A percentile compares a stretch with the other conserved stretches of the same genome.
phyloP scores from a whole-genome alignment of 768 basidiomycete genomes.

The Tricholoma hemisulphureum region DNA sequence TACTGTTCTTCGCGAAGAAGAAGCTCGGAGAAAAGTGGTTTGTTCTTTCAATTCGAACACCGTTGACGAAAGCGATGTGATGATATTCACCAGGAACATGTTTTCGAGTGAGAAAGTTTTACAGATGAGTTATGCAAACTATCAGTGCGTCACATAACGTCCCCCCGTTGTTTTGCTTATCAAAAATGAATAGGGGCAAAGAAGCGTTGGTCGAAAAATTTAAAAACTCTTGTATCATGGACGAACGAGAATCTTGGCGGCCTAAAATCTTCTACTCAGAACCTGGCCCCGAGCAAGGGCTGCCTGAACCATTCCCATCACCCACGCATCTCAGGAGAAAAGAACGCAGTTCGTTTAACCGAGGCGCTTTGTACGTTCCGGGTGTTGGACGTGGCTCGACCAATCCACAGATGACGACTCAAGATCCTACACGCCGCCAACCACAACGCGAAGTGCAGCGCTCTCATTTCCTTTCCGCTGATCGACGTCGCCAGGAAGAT shows the following conservation, averaged over 20 bases:
- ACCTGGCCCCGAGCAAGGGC: constrained; percentile 66
- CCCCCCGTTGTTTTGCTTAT: constrained; percentile 3
- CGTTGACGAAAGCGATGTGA: constrained; percentile 1
- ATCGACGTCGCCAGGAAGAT: neutral
- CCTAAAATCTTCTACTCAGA: constrained; percentile 83
- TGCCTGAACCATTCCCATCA: constrained; percentile 77
- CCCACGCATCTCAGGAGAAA: constrained; percentile 80
- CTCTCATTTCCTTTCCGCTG: constrained; percentile 3
- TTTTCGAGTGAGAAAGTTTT: constrained; percentile 88
- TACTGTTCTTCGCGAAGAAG: constrained; percentile 70
- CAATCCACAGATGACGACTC: constrained; percentile 9
- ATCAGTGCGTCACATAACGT: constrained; percentile 60
- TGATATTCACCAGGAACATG: constrained; percentile 64
- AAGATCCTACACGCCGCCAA: constrained; percentile 17
- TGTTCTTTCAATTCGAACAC: constrained; percentile 4
- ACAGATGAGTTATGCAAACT: constrained; percentile 91
- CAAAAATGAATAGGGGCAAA: constrained; percentile 61
- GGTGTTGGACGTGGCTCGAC: constrained; percentile 15
- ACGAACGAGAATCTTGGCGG: constrained; percentile 78
- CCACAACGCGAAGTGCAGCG: constrained; percentile 8
- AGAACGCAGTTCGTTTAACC: constrained; percentile 78
- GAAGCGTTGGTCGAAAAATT: constrained; percentile 90
- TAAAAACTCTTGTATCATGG: constrained; percentile 89
- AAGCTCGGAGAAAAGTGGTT: constrained; percentile 83
- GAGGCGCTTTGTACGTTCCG: constrained; percentile 64